A percentile compares a stretch with the other conserved stretches of the same genome.
These are phyloP conservation scores for Avena eriantha DNA, from an alignment of 176 grass and related monocot genomes.

Conservation along the genomic window DNA sequence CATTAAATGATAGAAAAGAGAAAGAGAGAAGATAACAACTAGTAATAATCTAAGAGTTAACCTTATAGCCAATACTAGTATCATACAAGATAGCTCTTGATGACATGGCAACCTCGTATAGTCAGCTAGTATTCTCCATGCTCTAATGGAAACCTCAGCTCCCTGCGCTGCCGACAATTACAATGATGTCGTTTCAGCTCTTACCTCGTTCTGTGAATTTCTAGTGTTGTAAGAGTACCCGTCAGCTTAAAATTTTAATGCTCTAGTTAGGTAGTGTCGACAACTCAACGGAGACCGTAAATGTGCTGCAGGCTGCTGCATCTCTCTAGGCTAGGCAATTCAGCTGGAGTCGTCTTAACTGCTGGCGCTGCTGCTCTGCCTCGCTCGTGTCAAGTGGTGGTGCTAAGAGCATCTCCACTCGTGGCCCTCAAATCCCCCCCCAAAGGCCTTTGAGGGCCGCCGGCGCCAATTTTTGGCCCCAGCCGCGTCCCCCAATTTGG, in stretches of 20 bases:
- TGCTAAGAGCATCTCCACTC: too few species aligned
- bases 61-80: too few species aligned
- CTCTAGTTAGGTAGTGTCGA: background rate
- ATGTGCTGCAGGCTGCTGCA: constrained; percentile 71
- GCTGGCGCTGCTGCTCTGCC: constrained; percentile 73
- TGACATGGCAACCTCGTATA: too few species aligned
- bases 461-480: too few species aligned
- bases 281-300: background rate
- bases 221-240: constrained; percentile 71
- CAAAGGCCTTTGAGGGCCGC: too few species aligned
- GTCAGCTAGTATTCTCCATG: too few species aligned
- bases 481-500: too few species aligned
- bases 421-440: too few species aligned
- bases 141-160: constrained; percentile 42
- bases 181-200: constrained; percentile 73
- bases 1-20: too few species aligned
- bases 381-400: constrained; percentile 77
- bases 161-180: constrained; percentile 85
- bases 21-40: too few species aligned
- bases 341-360: constrained; percentile 76
- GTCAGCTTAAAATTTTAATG: constrained; percentile 1
- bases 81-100: too few species aligned
- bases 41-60: too few species aligned
- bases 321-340: constrained; percentile 82
- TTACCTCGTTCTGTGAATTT: constrained; percentile 83